Percentiles rank a stretch among this genome's conserved stretches.
These are phyloP conservation scores for Symbiodinium natans DNA, from an alignment of 73 alveolate species.

Conservation along the genomic window DNA sequence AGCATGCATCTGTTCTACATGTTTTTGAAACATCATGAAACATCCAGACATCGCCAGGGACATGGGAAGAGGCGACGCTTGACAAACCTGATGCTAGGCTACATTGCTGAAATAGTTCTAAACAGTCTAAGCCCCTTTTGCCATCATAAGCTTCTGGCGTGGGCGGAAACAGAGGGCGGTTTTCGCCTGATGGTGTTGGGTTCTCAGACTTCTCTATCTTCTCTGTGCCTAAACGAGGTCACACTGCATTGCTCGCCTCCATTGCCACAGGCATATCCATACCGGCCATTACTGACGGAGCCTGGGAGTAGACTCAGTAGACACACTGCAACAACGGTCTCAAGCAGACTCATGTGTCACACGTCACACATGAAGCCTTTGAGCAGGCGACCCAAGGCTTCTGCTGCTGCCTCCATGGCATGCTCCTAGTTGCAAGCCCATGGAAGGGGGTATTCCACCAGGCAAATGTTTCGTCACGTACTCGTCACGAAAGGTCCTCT, in stretches of 20 bases:
- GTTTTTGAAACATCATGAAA: not conserved
- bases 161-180: slow-evolving; percentile 69
- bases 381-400: slow-evolving; percentile 36
- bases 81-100: too few relatives aligned
- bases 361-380: not conserved
- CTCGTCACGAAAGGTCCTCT: not conserved
- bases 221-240: not conserved
- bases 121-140: too few relatives aligned
- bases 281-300: slow-evolving; percentile 86
- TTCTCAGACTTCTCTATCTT: not conserved
- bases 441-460: too few relatives aligned
- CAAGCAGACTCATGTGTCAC: not conserved
- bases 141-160: not conserved
- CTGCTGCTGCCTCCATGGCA: slow-evolving; percentile 71
- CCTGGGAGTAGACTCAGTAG: not conserved
- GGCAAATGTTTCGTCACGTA: too few relatives aligned
- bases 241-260: slow-evolving; percentile 20
- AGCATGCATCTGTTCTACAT: too few relatives aligned
- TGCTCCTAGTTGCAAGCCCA: not conserved
- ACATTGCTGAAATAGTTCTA: too few relatives aligned
- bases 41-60: too few relatives aligned
- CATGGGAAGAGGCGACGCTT: too few relatives aligned
- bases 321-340: not conserved
- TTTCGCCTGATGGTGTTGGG: slow-evolving; percentile 26
- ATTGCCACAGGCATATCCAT: slow-evolving; percentile 26